phyloP scores from a whole-genome alignment of 768 basidiomycete genomes.

The Kwoniella mangroviensis region DNA sequence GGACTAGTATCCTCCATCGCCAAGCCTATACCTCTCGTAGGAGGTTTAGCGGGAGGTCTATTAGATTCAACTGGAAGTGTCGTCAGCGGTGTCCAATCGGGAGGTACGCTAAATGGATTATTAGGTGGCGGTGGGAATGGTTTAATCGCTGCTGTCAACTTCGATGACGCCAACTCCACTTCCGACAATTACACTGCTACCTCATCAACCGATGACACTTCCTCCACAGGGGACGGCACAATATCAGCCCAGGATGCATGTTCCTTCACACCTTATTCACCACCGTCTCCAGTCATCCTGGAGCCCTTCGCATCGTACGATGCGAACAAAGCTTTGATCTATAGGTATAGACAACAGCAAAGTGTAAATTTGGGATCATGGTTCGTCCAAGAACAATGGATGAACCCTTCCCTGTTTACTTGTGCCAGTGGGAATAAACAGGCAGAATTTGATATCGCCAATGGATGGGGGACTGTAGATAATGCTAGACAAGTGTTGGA shows the following conservation, averaged over 20 bases:
- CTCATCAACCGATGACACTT: neutral
- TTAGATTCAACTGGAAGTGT: constrained; percentile 34
- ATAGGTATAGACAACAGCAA: constrained; percentile 69
- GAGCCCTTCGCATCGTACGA: constrained; percentile 64
- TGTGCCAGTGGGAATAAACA: constrained; percentile 64
- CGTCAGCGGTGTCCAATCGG: constrained; percentile 14
- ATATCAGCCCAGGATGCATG: constrained; percentile 21
- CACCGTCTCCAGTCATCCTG: constrained; percentile 43
- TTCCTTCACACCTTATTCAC: constrained; percentile 35
- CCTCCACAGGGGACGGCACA: neutral
- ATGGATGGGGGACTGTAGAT: constrained; percentile 62
- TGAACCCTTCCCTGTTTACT: constrained; percentile 69
- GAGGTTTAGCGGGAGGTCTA: constrained; percentile 27
- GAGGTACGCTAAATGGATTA: constrained; percentile 27
- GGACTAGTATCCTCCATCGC: constrained; percentile 42
- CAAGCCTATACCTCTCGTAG: constrained; percentile 36
- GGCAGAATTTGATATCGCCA: constrained; percentile 71
- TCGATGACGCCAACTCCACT: constrained; percentile 11
- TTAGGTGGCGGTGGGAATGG: constrained; percentile 25
- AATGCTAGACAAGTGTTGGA: constrained; percentile 44
- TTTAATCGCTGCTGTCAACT: constrained; percentile 24
- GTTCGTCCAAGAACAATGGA: constrained; percentile 78
- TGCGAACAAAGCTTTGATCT: constrained; percentile 62
- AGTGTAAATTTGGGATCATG: constrained; percentile 71
- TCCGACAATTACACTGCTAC: constrained; percentile 1